A percentile compares a stretch with the other conserved stretches of the same genome.
Conservation (phyloP, 1,284 basidiomycete species). For the Takashimella koratensis region DNA sequence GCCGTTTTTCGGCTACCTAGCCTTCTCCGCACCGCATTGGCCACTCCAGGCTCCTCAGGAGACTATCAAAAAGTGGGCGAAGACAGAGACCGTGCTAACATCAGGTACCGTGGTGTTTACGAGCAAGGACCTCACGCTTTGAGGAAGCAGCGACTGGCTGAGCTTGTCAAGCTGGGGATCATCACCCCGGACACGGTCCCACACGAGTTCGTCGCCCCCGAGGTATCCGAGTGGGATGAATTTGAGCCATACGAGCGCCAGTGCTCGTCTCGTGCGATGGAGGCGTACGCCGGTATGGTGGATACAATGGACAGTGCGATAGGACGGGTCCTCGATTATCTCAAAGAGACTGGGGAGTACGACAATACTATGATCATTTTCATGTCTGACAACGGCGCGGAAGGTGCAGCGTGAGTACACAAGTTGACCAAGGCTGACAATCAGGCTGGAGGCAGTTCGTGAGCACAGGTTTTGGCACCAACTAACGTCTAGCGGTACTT, state of each 20-base stretch:
- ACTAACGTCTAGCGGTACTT: conserved; percentile 7
- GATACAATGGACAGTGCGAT: conserved; percentile 33
- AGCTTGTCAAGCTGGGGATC: conserved; percentile 29
- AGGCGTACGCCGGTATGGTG: conserved; percentile 35
- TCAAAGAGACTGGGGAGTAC: conserved; percentile 16
- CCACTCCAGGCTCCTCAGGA: conserved; percentile 29
- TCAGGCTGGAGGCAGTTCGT: background rate
- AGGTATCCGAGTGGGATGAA: conserved; percentile 11
- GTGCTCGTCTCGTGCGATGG: conserved; percentile 18
- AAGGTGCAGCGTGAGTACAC: conserved; percentile 15
- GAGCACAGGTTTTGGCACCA: background rate
- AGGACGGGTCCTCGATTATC: conserved; percentile 17
- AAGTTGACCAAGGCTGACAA: conserved; percentile 1
- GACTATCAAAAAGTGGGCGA: conserved; percentile 27
- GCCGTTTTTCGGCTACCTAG: conserved; percentile 24
- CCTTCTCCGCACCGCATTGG: conserved; percentile 25
- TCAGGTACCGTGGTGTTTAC: conserved; percentile 19
- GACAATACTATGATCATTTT: conserved; percentile 37
- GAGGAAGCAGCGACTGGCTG: conserved; percentile 23
- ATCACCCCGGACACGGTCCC: conserved; percentile 19
- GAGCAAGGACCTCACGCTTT: conserved; percentile 36
- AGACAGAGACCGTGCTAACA: background rate
- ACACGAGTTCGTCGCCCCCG: conserved; percentile 17
- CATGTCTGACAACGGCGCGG: conserved; percentile 33
- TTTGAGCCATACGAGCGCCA: conserved; percentile 12